These are phyloP conservation scores for Elsinoe perseae DNA, from an alignment of 2,329 filamentous ascomycete genomes.

Conservation along the genomic window DNA sequence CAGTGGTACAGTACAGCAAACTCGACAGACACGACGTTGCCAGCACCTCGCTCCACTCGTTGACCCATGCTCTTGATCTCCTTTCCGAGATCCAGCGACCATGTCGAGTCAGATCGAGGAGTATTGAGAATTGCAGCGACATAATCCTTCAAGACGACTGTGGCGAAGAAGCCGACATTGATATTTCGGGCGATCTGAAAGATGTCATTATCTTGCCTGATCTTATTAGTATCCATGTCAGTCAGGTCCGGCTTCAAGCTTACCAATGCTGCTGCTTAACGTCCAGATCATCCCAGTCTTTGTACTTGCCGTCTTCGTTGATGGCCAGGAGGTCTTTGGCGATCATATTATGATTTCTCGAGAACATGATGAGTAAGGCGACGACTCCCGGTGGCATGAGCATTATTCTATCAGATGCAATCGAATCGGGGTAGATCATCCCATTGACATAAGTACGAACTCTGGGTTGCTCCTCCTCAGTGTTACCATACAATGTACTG, in stretches of 20 bases:
- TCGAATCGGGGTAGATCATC: slow-evolving; percentile 37
- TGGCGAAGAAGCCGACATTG: slow-evolving; percentile 42
- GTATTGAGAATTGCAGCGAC: slow-evolving; percentile 42
- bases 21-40: slow-evolving; percentile 41
- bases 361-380: slow-evolving; percentile 38
- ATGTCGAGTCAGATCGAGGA: slow-evolving; percentile 38
- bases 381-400: slow-evolving; percentile 43
- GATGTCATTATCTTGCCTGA: slow-evolving; percentile 42
- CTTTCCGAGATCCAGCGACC: slow-evolving; percentile 39
- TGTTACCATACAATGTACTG: slow-evolving; percentile 42
- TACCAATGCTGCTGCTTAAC: no score
- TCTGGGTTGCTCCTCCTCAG: slow-evolving; percentile 34
- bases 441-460: slow-evolving; percentile 40
- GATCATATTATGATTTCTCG: slow-evolving; percentile 41
- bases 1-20: slow-evolving; percentile 43
- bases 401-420: slow-evolving; percentile 41
- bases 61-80: slow-evolving; percentile 38
- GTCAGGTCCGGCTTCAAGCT: slow-evolving; percentile 26
- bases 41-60: slow-evolving; percentile 37
- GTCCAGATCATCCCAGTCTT: no score
- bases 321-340: slow-evolving; percentile 34
- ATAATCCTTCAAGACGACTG: slow-evolving; percentile 41
- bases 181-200: slow-evolving; percentile 42
- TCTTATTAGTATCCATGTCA: slow-evolving; percentile 35
- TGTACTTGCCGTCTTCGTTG: slow-evolving; percentile 31